Conservation (phyloP, 2,329 filamentous ascomycete species). For the Triangularia verruculosa region DNA sequence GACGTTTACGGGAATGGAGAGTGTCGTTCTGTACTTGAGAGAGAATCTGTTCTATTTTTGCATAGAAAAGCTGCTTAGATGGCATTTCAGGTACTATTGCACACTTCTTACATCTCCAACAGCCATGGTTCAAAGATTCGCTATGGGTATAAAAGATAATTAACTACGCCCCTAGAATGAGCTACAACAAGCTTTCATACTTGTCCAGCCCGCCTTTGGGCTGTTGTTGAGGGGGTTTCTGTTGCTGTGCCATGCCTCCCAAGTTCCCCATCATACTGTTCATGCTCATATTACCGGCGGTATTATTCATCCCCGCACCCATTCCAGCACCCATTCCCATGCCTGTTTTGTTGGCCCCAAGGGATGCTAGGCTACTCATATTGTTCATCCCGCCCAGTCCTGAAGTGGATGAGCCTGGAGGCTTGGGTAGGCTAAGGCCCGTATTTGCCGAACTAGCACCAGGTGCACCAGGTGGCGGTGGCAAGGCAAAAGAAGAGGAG, state of each 20-base stretch:
- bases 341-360: slow-evolving; percentile 14
- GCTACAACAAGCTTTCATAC: slow-evolving; percentile 62
- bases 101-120: neutral
- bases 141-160: neutral
- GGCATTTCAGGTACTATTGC: neutral
- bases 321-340: slow-evolving; percentile 32
- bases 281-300: slow-evolving; percentile 29
- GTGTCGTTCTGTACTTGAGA: too few species aligned
- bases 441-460: slow-evolving; percentile 28
- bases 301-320: slow-evolving; percentile 27
- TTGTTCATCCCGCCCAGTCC: slow-evolving; percentile 19
- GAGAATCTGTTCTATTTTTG: too few species aligned
- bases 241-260: slow-evolving; percentile 25
- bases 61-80: too few species aligned
- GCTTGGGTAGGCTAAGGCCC: slow-evolving; percentile 48
- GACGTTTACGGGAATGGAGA: too few species aligned
- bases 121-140: neutral
- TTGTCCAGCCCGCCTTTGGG: slow-evolving; percentile 59
- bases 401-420: slow-evolving; percentile 33
- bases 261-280: slow-evolving; percentile 29
- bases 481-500: slow-evolving; percentile 54
- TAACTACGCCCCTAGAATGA: neutral
- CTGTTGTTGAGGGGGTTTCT: slow-evolving; percentile 31
- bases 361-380: slow-evolving; percentile 19
- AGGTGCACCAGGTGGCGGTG: slow-evolving; percentile 47